phyloP scores from a whole-genome alignment of 1,139 yeast species.

The Blastobotrys raffinosifermentans region DNA sequence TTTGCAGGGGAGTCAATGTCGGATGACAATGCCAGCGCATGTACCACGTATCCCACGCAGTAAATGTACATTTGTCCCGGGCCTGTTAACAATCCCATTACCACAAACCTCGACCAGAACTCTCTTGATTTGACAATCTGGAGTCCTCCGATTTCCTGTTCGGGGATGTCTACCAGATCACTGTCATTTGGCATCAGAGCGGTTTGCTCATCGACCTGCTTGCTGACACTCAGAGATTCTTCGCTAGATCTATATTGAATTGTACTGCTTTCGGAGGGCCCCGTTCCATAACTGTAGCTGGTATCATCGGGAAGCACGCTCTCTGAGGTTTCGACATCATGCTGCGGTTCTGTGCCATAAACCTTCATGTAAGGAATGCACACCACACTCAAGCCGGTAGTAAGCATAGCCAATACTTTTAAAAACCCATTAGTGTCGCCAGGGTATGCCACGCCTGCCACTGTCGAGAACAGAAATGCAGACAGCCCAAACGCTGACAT shows the following conservation, averaged over 20 bases:
- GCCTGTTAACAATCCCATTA: constrained; percentile 58
- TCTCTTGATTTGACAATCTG: constrained; percentile 19
- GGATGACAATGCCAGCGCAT: constrained; percentile 42
- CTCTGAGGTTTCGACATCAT: neutral
- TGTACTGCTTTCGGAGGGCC: neutral
- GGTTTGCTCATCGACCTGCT: neutral
- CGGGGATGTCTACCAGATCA: constrained; percentile 1
- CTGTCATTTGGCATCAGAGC: neutral
- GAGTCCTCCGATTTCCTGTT: constrained; percentile 15
- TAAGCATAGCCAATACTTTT: constrained; percentile 24
- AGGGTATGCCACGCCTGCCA: constrained; percentile 27
- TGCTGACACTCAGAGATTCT: too few relatives aligned
- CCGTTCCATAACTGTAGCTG: too few relatives aligned
- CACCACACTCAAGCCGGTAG: constrained; percentile 25
- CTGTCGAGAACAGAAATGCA: constrained; percentile 31
- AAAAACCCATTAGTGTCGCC: constrained; percentile 32
- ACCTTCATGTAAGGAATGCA: constrained; percentile 27
- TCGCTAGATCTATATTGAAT: neutral
- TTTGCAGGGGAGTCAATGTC: constrained; percentile 22
- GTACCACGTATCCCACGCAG: constrained; percentile 60
- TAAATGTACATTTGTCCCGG: constrained; percentile 71
- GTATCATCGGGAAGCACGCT: neutral
- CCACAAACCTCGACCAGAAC: constrained; percentile 36
- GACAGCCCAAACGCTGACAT: constrained; percentile 35
- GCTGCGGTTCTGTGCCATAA: constrained; percentile 5